Evolutionary conservation across 2,329 filamentous ascomycete genomes (phyloP).

Genomic region (Reticulascus tulasneorum): DNA sequence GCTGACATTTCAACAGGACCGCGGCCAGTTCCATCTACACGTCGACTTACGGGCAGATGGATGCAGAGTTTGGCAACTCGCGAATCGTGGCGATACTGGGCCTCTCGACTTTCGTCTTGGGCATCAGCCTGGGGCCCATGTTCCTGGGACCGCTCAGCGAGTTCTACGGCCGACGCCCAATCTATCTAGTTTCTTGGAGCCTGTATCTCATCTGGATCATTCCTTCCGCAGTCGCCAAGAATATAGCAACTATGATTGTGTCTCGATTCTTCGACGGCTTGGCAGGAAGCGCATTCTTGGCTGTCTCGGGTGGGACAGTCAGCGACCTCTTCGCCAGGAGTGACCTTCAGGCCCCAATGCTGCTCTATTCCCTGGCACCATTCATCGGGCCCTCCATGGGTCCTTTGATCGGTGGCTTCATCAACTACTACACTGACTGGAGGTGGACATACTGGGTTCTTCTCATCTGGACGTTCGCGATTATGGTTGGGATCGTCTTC

Average conservation of each 20-base stretch:
- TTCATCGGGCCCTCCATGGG: slow-evolving; percentile 60
- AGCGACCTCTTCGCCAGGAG: slow-evolving; percentile 70
- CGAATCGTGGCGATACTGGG: slow-evolving; percentile 74
- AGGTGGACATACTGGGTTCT: slow-evolving; percentile 82
- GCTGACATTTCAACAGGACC: slow-evolving; percentile 50
- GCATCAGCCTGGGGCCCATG: slow-evolving; percentile 61
- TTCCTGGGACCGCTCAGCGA: slow-evolving; percentile 62
- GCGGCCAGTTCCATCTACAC: slow-evolving; percentile 88
- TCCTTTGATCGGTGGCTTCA: slow-evolving; percentile 70
- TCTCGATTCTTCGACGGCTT: slow-evolving; percentile 74
- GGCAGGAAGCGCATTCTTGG: slow-evolving; percentile 63
- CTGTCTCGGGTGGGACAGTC: slow-evolving; percentile 80
- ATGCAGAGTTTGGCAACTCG: slow-evolving; percentile 67
- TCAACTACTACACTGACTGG: slow-evolving; percentile 72
- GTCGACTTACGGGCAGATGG: slow-evolving; percentile 73
- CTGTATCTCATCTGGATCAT: slow-evolving; percentile 78
- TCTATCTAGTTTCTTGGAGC: slow-evolving; percentile 72
- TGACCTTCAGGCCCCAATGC: slow-evolving; percentile 76
- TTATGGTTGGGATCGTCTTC: slow-evolving; percentile 61
- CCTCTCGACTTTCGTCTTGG: slow-evolving; percentile 77
- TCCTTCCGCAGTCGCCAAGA: slow-evolving; percentile 74
- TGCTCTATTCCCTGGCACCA: slow-evolving; percentile 66
- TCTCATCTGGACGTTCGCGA: slow-evolving; percentile 71
- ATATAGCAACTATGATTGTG: slow-evolving; percentile 76
- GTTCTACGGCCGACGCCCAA: slow-evolving; percentile 78